Base-by-base conservation (phyloP, 2,329 filamentous ascomycete genomes). In the Xylariales sp. region DNA sequence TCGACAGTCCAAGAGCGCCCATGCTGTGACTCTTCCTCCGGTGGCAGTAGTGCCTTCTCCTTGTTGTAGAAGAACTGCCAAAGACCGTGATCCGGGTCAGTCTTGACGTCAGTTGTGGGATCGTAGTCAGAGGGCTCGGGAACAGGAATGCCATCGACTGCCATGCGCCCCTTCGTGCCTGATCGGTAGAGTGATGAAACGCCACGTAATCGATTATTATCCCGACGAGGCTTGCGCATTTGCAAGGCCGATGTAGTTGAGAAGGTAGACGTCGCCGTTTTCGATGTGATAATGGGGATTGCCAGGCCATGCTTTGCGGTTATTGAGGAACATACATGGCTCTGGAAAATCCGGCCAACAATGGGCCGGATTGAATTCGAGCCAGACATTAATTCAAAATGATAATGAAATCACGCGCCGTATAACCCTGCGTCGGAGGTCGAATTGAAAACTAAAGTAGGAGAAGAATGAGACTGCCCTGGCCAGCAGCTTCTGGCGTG, bases 1-100 rank as follows among this genome's bases (percentile, higher is more conserved):
- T 88, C 78, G 6, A 86, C 81, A 10, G 76, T 81, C 93, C 93
- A 98, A 19, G 80, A 70, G 38, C 93, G 78, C 13, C 93, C 93
- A 61, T 93, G 83, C 46, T 76, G 69, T 34, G 71, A 59, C 40
- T 85, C 80, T 49, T 91, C 81, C 24, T 79, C 73, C 5, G 90
- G 89, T 6, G 81, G 81, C 50, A 75, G 74, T 53, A 95, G 61
- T n/a, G 82, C 65, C 54, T 80, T 76, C 47, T 78, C 77, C 47
- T 82, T 74, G 45, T 73, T 72, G 53, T 83, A 80, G 65, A 98
- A 97, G 67, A 98, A 98, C 1, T 78, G 83, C 85, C 87, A 97
- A 10, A 98, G 81, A 20, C 89, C 91, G 63, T 98, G 93, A 48
- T 90, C 66, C 19, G 79, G 72, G 56, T 88, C 83, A 29, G 73